Evolutionary conservation across 1,139 yeast genomes (phyloP).

Genomic region (Yamadazyma conglobata): DNA sequence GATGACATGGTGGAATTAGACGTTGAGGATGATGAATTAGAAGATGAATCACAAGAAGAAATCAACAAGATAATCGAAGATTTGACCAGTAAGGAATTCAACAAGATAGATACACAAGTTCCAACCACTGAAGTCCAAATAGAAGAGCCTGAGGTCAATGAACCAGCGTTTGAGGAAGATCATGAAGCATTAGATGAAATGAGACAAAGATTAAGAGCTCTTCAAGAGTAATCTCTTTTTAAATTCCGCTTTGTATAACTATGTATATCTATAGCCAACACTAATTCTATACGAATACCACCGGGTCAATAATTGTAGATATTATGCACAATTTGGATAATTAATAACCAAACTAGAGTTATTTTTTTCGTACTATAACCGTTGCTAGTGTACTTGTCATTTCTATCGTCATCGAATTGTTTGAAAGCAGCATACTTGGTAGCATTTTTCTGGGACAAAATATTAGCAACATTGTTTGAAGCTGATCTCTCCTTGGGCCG

Average conservation of each 20-base stretch:
- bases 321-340: not conserved
- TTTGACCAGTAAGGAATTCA: conserved; percentile 43
- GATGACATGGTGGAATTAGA: conserved; percentile 80
- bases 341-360: not conserved
- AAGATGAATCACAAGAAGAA: conserved; percentile 71
- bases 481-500: too few species aligned
- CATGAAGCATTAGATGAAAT: conserved; percentile 74
- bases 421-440: conserved; percentile 4
- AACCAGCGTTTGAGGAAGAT: conserved; percentile 51
- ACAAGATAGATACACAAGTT: conserved; percentile 41
- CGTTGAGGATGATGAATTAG: conserved; percentile 60
- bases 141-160: conserved; percentile 16
- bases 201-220: conserved; percentile 83
- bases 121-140: conserved; percentile 35
- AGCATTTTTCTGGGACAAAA: too few species aligned
- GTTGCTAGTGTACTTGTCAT: conserved; percentile 2
- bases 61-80: conserved; percentile 46
- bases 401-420: conserved; percentile 9
- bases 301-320: too few species aligned
- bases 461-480: too few species aligned
- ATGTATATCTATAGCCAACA: too few species aligned
- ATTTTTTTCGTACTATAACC: not conserved
- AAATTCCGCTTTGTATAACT: too few species aligned
- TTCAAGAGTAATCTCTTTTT: conserved; percentile 68
- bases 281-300: too few species aligned